phyloP scores from a whole-genome alignment of 768 basidiomycete genomes.

The Nidularia sp. region DNA sequence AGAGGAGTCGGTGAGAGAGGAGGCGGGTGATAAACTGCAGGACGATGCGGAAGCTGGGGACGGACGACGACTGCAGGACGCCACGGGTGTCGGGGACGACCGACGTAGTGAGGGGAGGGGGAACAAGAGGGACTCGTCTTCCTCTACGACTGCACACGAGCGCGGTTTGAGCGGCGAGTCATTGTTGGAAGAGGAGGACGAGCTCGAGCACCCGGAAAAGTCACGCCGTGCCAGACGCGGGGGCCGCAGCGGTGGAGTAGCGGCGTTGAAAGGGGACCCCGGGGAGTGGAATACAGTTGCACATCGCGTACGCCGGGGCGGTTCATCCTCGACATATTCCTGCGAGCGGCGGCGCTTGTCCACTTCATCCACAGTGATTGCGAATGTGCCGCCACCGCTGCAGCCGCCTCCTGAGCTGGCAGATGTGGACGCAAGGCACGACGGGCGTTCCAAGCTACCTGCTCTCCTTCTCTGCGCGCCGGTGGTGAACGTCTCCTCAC shows the following conservation, averaged over 20 bases:
- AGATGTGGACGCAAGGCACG: conserved; percentile 13
- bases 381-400: conserved; percentile 9
- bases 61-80: conserved; percentile 14
- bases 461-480: conserved; percentile 60
- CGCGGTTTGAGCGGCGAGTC: conserved; percentile 10
- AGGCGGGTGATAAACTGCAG: conserved; percentile 22
- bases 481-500: conserved; percentile 61
- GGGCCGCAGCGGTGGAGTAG: conserved; percentile 3
- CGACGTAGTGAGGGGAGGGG: conserved; percentile 37
- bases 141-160: conserved; percentile 44
- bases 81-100: conserved; percentile 17
- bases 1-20: conserved; percentile 4
- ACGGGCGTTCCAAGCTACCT: conserved; percentile 30
- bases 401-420: not conserved
- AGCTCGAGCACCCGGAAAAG: conserved; percentile 3
- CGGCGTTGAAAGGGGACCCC: conserved; percentile 7
- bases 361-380: conserved; percentile 60
- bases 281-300: conserved; percentile 8
- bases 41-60: conserved; percentile 25
- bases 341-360: conserved; percentile 50
- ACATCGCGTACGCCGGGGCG: conserved; percentile 3
- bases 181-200: conserved; percentile 4
- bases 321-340: conserved; percentile 22
- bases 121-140: conserved; percentile 54
- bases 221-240: conserved; percentile 9